These are phyloP conservation scores for Nelumbo lutea DNA, from an alignment of 164 flowering plant genomes.

Conservation along the genomic window DNA sequence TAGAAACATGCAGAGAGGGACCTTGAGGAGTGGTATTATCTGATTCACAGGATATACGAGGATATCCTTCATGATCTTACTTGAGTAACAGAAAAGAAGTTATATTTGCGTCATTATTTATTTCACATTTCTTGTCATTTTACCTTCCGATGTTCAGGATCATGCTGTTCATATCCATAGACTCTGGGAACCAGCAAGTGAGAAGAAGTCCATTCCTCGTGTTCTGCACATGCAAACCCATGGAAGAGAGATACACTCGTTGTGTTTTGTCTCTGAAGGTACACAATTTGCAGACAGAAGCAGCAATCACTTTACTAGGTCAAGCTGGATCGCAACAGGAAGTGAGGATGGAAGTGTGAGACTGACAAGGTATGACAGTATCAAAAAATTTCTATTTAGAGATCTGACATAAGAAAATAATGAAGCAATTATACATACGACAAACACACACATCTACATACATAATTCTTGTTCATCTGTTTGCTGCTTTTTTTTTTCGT, in stretches of 20 bases:
- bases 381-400: not conserved
- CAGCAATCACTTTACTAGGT: slow-evolving; percentile 14
- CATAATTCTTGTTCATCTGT: too few relatives aligned
- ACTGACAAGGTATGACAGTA: slow-evolving; percentile 63
- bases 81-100: too few relatives aligned
- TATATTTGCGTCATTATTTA: not conserved
- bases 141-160: slow-evolving; percentile 40
- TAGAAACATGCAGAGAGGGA: not conserved
- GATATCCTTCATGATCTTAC: too few relatives aligned
- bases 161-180: slow-evolving; percentile 65
- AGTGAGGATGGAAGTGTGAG: slow-evolving; percentile 98
- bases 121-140: not conserved
- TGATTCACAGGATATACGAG: not conserved
- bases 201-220: slow-evolving; percentile 44
- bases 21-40: not conserved
- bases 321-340: slow-evolving; percentile 85
- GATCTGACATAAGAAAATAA: not conserved
- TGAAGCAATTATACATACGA: not conserved
- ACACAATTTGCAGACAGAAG: slow-evolving; percentile 15
- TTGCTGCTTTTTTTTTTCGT: not conserved
- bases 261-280: slow-evolving; percentile 55
- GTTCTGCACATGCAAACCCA: slow-evolving; percentile 83
- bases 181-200: slow-evolving; percentile 36
- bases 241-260: slow-evolving; percentile 90
- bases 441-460: too few relatives aligned